phyloP scores from a whole-genome alignment of 139 green algal genomes.

The Picochlorum sp. region DNA sequence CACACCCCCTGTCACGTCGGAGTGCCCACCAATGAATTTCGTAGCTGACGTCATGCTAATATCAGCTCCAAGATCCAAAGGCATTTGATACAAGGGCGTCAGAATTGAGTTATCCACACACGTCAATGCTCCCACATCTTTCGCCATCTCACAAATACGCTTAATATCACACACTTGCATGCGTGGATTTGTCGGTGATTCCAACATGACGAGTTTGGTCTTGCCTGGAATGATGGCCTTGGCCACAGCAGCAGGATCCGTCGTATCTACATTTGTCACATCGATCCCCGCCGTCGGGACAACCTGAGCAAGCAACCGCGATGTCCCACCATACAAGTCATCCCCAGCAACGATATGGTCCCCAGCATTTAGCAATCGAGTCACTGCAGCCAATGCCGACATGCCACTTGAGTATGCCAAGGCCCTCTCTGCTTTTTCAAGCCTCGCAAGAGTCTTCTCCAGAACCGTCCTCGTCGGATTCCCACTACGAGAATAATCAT shows the following conservation, averaged over 20 bases:
- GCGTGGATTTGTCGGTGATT: slow-evolving; percentile 97
- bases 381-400: slow-evolving; percentile 68
- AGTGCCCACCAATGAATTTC: slow-evolving; percentile 94
- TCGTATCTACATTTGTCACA: slow-evolving; percentile 91
- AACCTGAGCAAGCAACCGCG: slow-evolving; percentile 65
- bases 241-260: slow-evolving; percentile 56
- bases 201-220: slow-evolving; percentile 90
- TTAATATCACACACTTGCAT: slow-evolving; percentile 93
- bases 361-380: slow-evolving; percentile 37
- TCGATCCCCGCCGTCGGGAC: slow-evolving; percentile 48
- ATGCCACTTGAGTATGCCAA: slow-evolving; percentile 95
- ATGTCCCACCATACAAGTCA: slow-evolving; percentile 96
- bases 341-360: slow-evolving; percentile 84
- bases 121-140: slow-evolving; percentile 66
- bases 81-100: slow-evolving; percentile 70
- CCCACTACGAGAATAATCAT: slow-evolving; percentile 95
- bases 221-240: slow-evolving; percentile 54
- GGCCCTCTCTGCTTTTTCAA: slow-evolving; percentile 75
- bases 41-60: slow-evolving; percentile 94
- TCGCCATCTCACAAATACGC: slow-evolving; percentile 57
- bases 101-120: slow-evolving; percentile 98
- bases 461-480: slow-evolving; percentile 85
- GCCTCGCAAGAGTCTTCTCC: slow-evolving; percentile 66
- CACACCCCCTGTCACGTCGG: slow-evolving; percentile 87
- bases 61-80: slow-evolving; percentile 85